A percentile compares a stretch with the other conserved stretches of the same genome.
Evolutionary conservation across 768 basidiomycete genomes (phyloP).

Genomic region (Mycena sanguinolenta): DNA sequence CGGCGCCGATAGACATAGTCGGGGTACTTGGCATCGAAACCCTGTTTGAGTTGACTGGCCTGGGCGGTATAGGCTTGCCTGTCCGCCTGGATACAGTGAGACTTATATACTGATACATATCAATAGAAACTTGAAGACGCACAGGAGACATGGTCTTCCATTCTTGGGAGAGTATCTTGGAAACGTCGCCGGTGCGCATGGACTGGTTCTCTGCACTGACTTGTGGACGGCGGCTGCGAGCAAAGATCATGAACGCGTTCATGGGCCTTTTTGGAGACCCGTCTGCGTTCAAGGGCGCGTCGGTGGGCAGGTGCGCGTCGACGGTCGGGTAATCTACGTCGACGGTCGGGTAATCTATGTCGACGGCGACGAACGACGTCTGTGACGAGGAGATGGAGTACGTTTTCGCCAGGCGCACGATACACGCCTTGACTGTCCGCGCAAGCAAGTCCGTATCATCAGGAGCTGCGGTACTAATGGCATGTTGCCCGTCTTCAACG

Average conservation of each 20-base stretch:
- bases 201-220: conserved; percentile 88
- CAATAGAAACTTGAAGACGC: conserved; percentile 46
- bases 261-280: conserved; percentile 92
- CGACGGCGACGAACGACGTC: conserved; percentile 38
- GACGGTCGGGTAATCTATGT: too few species aligned
- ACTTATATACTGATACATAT: background rate
- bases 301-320: too few species aligned
- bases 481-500: conserved; percentile 35
- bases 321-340: too few species aligned
- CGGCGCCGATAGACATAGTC: conserved; percentile 92
- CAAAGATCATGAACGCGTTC: conserved; percentile 97
- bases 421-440: conserved; percentile 24
- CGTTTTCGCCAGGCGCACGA: conserved; percentile 33
- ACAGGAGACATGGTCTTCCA: conserved; percentile 87
- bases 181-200: conserved; percentile 92
- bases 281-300: conserved; percentile 88
- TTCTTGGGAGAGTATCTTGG: conserved; percentile 89
- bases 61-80: conserved; percentile 92
- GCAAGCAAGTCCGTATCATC: conserved; percentile 21
- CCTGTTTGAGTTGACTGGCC: conserved; percentile 88
- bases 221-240: conserved; percentile 84
- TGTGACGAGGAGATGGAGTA: conserved; percentile 37
- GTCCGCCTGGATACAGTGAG: conserved; percentile 64
- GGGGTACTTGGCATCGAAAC: conserved; percentile 87
- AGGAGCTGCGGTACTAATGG: background rate